Evolutionary conservation across 2,329 filamentous ascomycete species (phyloP).

Genomic region (Elsinoe ampelina): DNA sequence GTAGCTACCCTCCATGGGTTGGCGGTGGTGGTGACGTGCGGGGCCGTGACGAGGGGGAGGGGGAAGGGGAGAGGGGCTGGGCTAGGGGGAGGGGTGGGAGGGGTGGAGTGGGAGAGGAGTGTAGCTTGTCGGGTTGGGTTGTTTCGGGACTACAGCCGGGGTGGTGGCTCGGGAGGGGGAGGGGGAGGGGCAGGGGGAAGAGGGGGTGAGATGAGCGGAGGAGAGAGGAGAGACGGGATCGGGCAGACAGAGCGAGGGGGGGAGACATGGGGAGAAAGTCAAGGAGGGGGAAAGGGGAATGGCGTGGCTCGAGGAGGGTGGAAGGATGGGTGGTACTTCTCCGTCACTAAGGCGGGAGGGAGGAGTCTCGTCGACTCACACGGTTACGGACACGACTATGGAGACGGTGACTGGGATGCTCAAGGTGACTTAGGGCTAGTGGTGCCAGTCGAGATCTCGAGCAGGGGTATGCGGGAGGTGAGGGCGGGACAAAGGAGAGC

Average conservation of each 20-base stretch:
- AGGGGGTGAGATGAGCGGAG: neutral
- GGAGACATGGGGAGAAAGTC: slow-evolving; percentile 19
- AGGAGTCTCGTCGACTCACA: slow-evolving; percentile 29
- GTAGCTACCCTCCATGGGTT: slow-evolving; percentile 64
- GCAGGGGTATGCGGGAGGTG: slow-evolving; percentile 32
- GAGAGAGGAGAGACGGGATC: slow-evolving; percentile 21
- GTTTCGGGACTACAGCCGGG: slow-evolving; percentile 57
- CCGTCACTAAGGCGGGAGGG: slow-evolving; percentile 37
- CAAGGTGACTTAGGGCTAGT: slow-evolving; percentile 35
- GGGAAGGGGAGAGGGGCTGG: slow-evolving; percentile 48
- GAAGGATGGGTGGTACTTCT: slow-evolving; percentile 26
- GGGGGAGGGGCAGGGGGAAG: slow-evolving; percentile 16
- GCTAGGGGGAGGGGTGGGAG: slow-evolving; percentile 65
- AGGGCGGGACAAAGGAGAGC: neutral
- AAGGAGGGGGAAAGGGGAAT: slow-evolving; percentile 17
- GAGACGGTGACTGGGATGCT: slow-evolving; percentile 19
- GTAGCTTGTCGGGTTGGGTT: slow-evolving; percentile 65
- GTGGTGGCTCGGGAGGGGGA: slow-evolving; percentile 20
- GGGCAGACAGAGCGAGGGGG: slow-evolving; percentile 24
- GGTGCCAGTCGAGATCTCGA: slow-evolving; percentile 42
- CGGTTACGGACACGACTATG: too few relatives aligned
- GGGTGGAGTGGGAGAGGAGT: slow-evolving; percentile 69
- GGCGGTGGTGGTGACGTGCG: slow-evolving; percentile 66
- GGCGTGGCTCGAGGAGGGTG: slow-evolving; percentile 19
- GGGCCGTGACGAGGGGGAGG: slow-evolving; percentile 74